Percentiles rank a stretch among this genome's conserved stretches.
Evolutionary conservation across 2,329 filamentous ascomycete species (phyloP).

Genomic region (Trichoderma sp.): DNA sequence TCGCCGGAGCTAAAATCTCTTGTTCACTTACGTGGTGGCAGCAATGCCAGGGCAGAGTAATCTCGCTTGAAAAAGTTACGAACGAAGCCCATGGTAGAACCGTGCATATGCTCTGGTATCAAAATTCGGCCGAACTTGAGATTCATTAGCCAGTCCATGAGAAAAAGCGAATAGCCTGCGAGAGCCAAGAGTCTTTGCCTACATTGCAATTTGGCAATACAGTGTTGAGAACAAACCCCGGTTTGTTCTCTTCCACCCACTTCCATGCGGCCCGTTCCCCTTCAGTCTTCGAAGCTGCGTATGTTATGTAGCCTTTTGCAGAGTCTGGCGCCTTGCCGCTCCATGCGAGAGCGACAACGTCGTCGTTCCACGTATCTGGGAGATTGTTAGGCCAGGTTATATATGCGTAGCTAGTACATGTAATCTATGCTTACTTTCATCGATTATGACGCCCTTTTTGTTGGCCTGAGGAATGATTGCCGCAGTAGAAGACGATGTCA

Average conservation of each 20-base stretch:
- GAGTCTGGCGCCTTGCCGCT: neutral
- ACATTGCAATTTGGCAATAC: constrained; percentile 26
- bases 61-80: neutral
- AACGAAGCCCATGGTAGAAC: neutral
- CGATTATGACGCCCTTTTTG: neutral
- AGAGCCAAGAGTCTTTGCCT: neutral
- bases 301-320: constrained; percentile 25
- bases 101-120: neutral
- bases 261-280: constrained; percentile 37
- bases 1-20: neutral
- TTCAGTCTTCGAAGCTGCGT: constrained; percentile 36
- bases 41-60: neutral
- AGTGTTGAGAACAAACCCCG: constrained; percentile 27
- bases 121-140: neutral
- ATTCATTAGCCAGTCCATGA: neutral
- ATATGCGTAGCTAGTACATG: neutral
- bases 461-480: constrained; percentile 21
- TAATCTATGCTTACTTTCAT: neutral
- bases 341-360: neutral
- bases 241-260: constrained; percentile 34
- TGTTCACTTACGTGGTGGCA: neutral
- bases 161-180: neutral
- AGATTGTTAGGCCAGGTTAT: neutral
- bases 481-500: constrained; percentile 38
- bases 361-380: neutral